Base-by-base conservation (phyloP, 2,329 filamentous ascomycete genomes). In the Fonsecaea nubica region DNA sequence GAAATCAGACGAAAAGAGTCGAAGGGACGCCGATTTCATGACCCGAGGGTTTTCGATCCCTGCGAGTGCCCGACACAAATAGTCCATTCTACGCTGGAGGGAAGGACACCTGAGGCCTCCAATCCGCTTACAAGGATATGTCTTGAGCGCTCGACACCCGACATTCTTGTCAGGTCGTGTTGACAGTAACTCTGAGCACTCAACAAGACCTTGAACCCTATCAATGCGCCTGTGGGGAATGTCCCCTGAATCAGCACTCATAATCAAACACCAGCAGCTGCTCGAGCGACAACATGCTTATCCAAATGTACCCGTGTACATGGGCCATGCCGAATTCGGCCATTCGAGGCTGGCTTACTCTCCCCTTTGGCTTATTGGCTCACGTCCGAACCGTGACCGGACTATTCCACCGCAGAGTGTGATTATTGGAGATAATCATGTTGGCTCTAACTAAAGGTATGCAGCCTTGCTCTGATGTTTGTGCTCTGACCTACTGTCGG, bases 1-100 rank as follows among this genome's bases (percentile, higher is more conserved):
- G 62, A 80, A 80, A 56, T 79, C 78, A 53, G 67, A 63, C n/a
- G 62, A 68, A 13, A 74, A 77, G 15, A 76, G 78, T 13, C 70
- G 74, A 12, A 82, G 80, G 38, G 80, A 82, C 66, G 77, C 75
- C 0, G 85, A 87, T 73, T 87, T 87, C 69, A 87, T 87, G 85
- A 86, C 83, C 2, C 80, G 85, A 73, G 85, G 85, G 0, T 87
- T 80, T 71, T 81, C 82, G 2, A 80, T 87, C 70, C 83, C 84
- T 25, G 77, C 80, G 40, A 72, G 73, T 35, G 77, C 80, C 30
- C 67, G 69, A 33, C 65, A 72, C 54, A 48, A 67, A 33, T 72
- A 50, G 45, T 25, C 18, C 21, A 13, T 4, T 21, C 9, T 4
- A 18, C 4, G 3, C 3, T 30, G 9, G 18, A 30, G 0, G 45